Conservation (phyloP, 2,329 filamentous ascomycete species). For the Fusarium xylarioides region DNA sequence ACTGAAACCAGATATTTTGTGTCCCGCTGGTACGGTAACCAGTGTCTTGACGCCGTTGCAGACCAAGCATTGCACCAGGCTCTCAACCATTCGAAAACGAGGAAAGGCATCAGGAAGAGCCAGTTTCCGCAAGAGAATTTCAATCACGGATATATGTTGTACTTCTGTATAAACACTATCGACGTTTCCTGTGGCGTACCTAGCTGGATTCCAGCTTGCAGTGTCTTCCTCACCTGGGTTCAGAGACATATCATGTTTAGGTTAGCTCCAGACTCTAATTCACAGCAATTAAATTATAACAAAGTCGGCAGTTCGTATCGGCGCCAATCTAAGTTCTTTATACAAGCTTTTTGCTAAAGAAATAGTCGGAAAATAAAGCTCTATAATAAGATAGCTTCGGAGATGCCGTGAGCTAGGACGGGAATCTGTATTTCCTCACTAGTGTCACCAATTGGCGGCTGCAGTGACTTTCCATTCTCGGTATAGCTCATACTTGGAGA, state of each 20-base stretch:
- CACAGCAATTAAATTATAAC: fast-evolving
- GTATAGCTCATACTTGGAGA: neutral
- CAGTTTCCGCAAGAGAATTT: neutral
- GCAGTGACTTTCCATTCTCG: neutral
- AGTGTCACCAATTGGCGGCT: neutral
- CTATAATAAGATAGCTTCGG: neutral
- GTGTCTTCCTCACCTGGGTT: fast-evolving
- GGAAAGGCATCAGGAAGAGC: fast-evolving
- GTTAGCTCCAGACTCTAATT: fast-evolving
- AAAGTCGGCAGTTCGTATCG: neutral
- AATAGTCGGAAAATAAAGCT: neutral
- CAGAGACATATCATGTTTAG: fast-evolving
- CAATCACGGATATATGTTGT: fast-evolving
- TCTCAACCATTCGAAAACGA: too few relatives aligned
- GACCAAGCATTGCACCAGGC: neutral
- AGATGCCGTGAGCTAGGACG: neutral
- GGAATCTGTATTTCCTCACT: neutral
- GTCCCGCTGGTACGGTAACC: neutral
- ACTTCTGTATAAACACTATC: fast-evolving
- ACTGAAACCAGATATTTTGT: neutral
- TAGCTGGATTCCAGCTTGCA: fast-evolving
- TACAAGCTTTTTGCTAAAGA: neutral
- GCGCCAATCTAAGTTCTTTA: neutral
- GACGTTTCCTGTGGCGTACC: neutral
- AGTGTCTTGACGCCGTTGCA: neutral